Percentiles rank a stretch among this genome's conserved stretches.
Conservation (phyloP, 2,329 filamentous ascomycete genomes). For the Alternaria longipes region DNA sequence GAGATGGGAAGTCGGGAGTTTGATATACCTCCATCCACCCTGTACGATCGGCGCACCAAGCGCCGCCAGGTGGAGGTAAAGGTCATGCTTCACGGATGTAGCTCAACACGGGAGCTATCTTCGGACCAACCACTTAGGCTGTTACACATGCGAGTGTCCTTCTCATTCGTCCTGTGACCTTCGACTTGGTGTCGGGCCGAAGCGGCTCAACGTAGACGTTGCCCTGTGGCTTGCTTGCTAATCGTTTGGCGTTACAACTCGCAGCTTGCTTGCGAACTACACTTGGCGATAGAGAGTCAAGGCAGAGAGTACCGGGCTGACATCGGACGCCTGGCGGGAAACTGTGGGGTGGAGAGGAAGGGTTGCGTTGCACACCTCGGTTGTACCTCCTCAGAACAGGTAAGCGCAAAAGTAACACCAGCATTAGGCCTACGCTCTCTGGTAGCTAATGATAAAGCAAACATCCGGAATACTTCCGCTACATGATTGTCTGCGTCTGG, state of each 20-base stretch:
- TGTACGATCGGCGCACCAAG: slow-evolving; percentile 31
- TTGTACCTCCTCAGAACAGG: slow-evolving; percentile 38
- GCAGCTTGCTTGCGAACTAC: slow-evolving; percentile 5
- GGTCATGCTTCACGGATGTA: slow-evolving; percentile 29
- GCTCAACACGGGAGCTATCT: slow-evolving; percentile 37
- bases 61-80: slow-evolving; percentile 34
- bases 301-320: slow-evolving; percentile 13
- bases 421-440: background rate
- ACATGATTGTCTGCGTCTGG: slow-evolving; percentile 6
- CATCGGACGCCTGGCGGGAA: slow-evolving; percentile 29
- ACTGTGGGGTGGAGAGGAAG: slow-evolving; percentile 38
- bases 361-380: slow-evolving; percentile 34
- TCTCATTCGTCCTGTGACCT: slow-evolving; percentile 25
- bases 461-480: slow-evolving; percentile 2
- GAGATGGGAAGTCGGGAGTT: slow-evolving; percentile 28
- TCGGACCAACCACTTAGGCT: slow-evolving; percentile 26
- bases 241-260: background rate
- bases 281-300: slow-evolving; percentile 11
- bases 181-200: slow-evolving; percentile 18
- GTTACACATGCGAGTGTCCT: slow-evolving; percentile 23
- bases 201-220: slow-evolving; percentile 23
- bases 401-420: slow-evolving; percentile 19
- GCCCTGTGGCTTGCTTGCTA: slow-evolving; percentile 16
- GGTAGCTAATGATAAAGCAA: slow-evolving; percentile 1
- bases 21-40: slow-evolving; percentile 49